Conservation (phyloP, 371 early-diverging fungal genomes). For the Mucor irregularis region DNA sequence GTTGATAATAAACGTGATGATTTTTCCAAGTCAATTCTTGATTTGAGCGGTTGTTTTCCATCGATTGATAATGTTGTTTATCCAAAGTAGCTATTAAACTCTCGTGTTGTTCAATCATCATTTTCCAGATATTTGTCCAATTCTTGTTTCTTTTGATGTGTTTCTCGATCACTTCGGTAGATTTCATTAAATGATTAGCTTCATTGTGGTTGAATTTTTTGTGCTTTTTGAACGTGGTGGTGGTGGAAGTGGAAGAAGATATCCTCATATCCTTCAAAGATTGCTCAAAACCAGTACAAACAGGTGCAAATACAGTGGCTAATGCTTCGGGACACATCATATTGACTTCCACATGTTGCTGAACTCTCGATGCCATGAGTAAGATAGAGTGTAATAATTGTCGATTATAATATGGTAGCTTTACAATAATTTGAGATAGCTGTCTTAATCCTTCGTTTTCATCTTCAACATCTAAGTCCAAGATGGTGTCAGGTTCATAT, state of each 20-base stretch:
- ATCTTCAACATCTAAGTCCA: neutral
- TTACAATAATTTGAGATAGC: constrained; percentile 22
- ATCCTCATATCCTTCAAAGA: constrained; percentile 13
- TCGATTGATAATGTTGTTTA: neutral
- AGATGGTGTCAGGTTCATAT: too few relatives aligned
- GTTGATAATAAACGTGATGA: constrained; percentile 4
- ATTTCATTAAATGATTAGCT: neutral
- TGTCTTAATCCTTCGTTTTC: constrained; percentile 2
- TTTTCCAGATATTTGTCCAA: constrained; percentile 44
- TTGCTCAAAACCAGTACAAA: constrained; percentile 44
- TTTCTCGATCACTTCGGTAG: constrained; percentile 15
- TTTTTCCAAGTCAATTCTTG: constrained; percentile 9
- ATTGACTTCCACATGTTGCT: constrained; percentile 27
- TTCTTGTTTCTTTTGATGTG: constrained; percentile 35
- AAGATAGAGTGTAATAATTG: constrained; percentile 40
- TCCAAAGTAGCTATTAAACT: constrained; percentile 13
- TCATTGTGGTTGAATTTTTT: neutral
- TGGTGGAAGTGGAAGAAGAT: constrained; percentile 5
- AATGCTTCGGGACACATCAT: constrained; percentile 49
- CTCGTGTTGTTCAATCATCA: constrained; percentile 44
- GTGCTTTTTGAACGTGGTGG: constrained; percentile 4
- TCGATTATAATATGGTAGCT: constrained; percentile 36
- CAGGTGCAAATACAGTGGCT: constrained; percentile 47
- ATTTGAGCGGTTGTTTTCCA: neutral
- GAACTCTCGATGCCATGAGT: constrained; percentile 24